Percentiles rank a stretch among this genome's conserved stretches.
These are phyloP conservation scores for Caryopteris hybrid DNA, from an alignment of 305 asterid species.

Conservation along the genomic window DNA sequence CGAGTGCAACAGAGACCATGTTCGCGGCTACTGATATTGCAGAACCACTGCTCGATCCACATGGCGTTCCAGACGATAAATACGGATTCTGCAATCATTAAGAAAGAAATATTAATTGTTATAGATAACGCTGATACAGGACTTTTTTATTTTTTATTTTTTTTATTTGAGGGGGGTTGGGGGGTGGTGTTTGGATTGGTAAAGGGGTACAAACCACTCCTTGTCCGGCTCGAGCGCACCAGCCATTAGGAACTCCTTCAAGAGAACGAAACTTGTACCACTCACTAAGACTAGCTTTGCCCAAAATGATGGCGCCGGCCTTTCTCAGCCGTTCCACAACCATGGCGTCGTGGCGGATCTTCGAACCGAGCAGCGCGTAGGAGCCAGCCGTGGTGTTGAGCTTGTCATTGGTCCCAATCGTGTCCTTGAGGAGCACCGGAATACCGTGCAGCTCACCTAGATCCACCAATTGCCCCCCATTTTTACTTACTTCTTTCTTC, in stretches of 20 bases:
- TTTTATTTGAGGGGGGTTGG: too few relatives aligned
- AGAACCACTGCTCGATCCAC: constrained; percentile 61
- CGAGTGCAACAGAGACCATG: constrained; percentile 47
- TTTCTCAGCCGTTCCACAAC: constrained; percentile 62
- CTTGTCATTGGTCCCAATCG: constrained; percentile 48
- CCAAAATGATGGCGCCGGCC: constrained; percentile 59
- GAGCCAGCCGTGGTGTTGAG: constrained; percentile 64
- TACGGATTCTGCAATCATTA: constrained; percentile 45
- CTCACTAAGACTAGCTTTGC: constrained; percentile 63
- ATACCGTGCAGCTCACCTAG: constrained; percentile 42
- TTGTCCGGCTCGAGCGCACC: constrained; percentile 61
- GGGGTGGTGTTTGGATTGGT: not conserved
- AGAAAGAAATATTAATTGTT: not conserved
- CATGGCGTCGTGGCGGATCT: constrained; percentile 46
- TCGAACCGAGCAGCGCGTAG: constrained; percentile 57
- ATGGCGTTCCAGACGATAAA: constrained; percentile 26
- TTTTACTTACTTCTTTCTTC: constrained; percentile 11
- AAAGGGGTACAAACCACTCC: constrained; percentile 40
- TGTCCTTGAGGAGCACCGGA: constrained; percentile 70
- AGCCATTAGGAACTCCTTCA: constrained; percentile 37
- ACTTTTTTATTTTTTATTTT: too few relatives aligned
- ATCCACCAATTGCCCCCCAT: not conserved
- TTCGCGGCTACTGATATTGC: constrained; percentile 60
- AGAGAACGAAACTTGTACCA: constrained; percentile 52
- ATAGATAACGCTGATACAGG: too few relatives aligned